Percentiles rank a stretch among this genome's conserved stretches.
phyloP scores from a whole-genome alignment of 208 protist genomes.

The Wallacemonas sp. region DNA sequence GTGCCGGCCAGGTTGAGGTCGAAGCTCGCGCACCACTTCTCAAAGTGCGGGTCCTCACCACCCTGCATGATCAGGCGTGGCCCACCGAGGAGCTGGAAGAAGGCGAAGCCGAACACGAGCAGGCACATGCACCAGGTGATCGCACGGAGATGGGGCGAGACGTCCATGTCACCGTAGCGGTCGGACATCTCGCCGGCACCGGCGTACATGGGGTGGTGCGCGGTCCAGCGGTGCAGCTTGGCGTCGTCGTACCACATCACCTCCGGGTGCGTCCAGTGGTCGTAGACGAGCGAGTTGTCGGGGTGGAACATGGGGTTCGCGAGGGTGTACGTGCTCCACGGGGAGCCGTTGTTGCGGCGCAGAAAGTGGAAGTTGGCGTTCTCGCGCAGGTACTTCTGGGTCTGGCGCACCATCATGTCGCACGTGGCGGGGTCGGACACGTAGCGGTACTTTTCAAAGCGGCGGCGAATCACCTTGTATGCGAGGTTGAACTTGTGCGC shows the following conservation, averaged over 20 bases:
- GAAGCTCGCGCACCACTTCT: slow-evolving; percentile 67
- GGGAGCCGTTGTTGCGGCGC: slow-evolving; percentile 82
- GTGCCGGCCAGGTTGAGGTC: slow-evolving; percentile 66
- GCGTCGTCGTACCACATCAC: slow-evolving; percentile 92
- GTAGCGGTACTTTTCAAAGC: slow-evolving; percentile 90
- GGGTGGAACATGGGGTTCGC: slow-evolving; percentile 90
- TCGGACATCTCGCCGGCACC: slow-evolving; percentile 78
- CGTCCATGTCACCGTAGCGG: slow-evolving; percentile 88
- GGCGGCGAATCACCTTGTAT: slow-evolving; percentile 86
- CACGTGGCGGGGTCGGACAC: slow-evolving; percentile 89
- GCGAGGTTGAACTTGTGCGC: slow-evolving; percentile 90
- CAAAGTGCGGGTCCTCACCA: slow-evolving; percentile 63
- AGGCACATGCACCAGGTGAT: slow-evolving; percentile 37
- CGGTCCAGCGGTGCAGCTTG: slow-evolving; percentile 87
- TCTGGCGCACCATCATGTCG: slow-evolving; percentile 93
- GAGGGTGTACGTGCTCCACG: slow-evolving; percentile 81
- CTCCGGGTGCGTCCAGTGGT: slow-evolving; percentile 92
- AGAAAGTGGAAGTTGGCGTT: slow-evolving; percentile 82
- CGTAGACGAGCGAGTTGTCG: slow-evolving; percentile 87
- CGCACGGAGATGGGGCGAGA: slow-evolving; percentile 59
- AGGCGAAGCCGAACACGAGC: slow-evolving; percentile 37
- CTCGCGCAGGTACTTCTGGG: slow-evolving; percentile 91
- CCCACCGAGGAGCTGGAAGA: slow-evolving; percentile 58
- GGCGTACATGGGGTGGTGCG: slow-evolving; percentile 82
- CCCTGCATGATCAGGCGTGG: slow-evolving; percentile 27